phyloP scores from a whole-genome alignment of 495 filamentous ascomycete species.

The Penicillium lagena region DNA sequence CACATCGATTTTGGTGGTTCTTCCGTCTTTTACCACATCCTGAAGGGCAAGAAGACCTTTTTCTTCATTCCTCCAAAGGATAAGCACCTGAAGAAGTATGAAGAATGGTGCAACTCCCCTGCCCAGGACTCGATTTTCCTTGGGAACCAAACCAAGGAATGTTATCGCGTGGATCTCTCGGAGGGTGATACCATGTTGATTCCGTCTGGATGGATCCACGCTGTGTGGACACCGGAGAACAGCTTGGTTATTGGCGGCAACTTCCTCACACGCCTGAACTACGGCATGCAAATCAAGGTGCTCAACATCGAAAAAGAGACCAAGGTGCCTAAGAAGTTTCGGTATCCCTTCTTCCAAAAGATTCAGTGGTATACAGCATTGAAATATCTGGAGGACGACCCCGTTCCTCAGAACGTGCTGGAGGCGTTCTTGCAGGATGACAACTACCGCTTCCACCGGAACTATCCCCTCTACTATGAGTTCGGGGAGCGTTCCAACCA shows the following conservation, averaged over 20 bases:
- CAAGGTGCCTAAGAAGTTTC: slow-evolving; percentile 61
- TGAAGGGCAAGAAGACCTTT: slow-evolving; percentile 72
- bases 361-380: slow-evolving; percentile 68
- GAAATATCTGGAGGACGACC: slow-evolving; percentile 61
- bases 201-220: slow-evolving; percentile 76
- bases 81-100: slow-evolving; percentile 69
- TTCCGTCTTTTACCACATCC: slow-evolving; percentile 72
- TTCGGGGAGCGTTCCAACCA: slow-evolving; percentile 48
- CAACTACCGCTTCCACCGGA: slow-evolving; percentile 44
- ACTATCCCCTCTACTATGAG: slow-evolving; percentile 52
- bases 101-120: slow-evolving; percentile 69
- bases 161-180: slow-evolving; percentile 64
- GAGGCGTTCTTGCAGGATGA: slow-evolving; percentile 51
- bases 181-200: slow-evolving; percentile 76
- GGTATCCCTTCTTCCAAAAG: slow-evolving; percentile 70
- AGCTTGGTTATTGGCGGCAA: slow-evolving; percentile 74
- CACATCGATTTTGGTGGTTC: slow-evolving; percentile 79
- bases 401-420: slow-evolving; percentile 53
- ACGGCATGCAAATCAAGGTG: slow-evolving; percentile 65
- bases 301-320: slow-evolving; percentile 68
- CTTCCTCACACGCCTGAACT: slow-evolving; percentile 65
- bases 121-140: slow-evolving; percentile 67
- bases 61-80: slow-evolving; percentile 73
- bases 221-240: slow-evolving; percentile 72
- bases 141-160: slow-evolving; percentile 63